A percentile compares a stretch with the other conserved stretches of the same genome.
phyloP scores from a whole-genome alignment of 106 monocot genomes.

The Agapanthus africanus region DNA sequence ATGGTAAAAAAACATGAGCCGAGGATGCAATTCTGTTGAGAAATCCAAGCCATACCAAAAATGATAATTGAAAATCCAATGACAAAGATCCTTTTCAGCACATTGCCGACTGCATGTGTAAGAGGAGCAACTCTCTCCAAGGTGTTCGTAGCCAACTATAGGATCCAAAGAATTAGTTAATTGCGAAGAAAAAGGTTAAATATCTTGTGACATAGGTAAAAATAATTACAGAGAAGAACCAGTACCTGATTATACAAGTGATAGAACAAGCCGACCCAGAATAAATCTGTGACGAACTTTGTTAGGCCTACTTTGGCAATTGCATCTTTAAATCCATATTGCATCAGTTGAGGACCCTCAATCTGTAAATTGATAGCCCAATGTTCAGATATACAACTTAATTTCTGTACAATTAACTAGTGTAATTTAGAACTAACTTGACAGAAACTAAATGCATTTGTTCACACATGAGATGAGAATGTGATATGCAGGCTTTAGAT shows the following conservation, averaged over 20 bases:
- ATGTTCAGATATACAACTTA: neutral
- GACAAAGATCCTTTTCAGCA: slow-evolving; percentile 96
- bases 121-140: slow-evolving; percentile 99
- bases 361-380: slow-evolving; percentile 35
- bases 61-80: slow-evolving; percentile 94
- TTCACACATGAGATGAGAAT: too few relatives aligned
- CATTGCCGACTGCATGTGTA: slow-evolving; percentile 97
- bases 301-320: slow-evolving; percentile 86
- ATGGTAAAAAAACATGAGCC: neutral
- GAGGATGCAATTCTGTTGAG: too few relatives aligned
- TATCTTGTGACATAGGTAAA: neutral
- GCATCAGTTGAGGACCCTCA: slow-evolving; percentile 83
- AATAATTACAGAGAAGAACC: neutral
- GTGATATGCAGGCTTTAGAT: too few relatives aligned
- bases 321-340: slow-evolving; percentile 83
- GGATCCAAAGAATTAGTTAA: slow-evolving; percentile 4
- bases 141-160: slow-evolving; percentile 90
- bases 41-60: slow-evolving; percentile 79
- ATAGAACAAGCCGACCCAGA: slow-evolving; percentile 99
- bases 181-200: neutral
- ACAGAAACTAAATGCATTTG: too few relatives aligned
- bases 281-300: slow-evolving; percentile 74
- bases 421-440: too few relatives aligned
- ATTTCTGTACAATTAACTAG: too few relatives aligned
- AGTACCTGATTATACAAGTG: slow-evolving; percentile 98